Base-by-base conservation (phyloP, 2,329 filamentous ascomycete genomes). In the Chaetomium sp. region DNA sequence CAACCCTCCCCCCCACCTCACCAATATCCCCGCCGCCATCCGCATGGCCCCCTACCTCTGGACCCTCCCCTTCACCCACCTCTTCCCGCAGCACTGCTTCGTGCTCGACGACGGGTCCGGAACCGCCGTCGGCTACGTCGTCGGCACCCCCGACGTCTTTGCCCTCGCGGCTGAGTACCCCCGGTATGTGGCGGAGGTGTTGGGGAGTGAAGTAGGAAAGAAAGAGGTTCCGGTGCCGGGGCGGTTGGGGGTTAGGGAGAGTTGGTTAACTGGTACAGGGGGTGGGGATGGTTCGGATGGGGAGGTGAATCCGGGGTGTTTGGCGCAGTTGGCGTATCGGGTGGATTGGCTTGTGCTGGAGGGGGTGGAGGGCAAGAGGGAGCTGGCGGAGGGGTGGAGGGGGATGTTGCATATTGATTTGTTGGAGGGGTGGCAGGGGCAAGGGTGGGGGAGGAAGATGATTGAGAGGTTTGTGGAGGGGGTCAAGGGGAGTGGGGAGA, bases 401-500 rank as follows among this genome's bases (percentile, higher is more conserved):
- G 80, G 77, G 4, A 83, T 80, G 64, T 77, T 83, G 80, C 82
- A 83, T 72, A 81, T 83, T 59, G 79, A 84, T 66, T 65, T 84
- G 67, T 71, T 83, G 62, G 75, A 75, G 31, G 70, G 64, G 63
- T 80, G 71, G 69, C 80, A 81, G 74, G 75, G 76, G 0, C 65
- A 71, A 31, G 81, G 81, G 1, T 83, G 80, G 80, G 81, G 82
- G 4, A 70, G 75, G 63, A 72, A 72, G 74, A 61, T 80, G 74
- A 73, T 81, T 57, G 76, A 77, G 53, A 65, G 56, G 65, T 81
- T 82, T 66, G 74, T 81, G n/a, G 74, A 74, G 61, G 77, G 75
- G 47, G 73, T 82, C 59, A 70, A 51, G 70, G 63, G 45, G 54
- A 69, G 64, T 64, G 67, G 68, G 29, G 51, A 53, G 49, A 68